phyloP scores from a whole-genome alignment of 2,329 filamentous ascomycete species.

The Endoconidiophora polonica region DNA sequence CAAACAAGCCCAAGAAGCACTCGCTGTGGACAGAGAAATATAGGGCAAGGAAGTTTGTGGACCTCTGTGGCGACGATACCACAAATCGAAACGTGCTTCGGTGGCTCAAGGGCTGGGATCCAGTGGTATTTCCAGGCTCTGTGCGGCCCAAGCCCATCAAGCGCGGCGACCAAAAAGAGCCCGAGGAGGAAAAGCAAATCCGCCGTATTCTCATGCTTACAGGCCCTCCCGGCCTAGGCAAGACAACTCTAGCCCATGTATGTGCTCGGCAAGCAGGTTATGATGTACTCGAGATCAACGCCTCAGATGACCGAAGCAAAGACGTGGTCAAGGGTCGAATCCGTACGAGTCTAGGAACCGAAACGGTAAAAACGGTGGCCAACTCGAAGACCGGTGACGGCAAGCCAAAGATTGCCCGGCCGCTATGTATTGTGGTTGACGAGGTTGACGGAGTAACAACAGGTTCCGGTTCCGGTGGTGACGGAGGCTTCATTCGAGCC shows the following conservation, averaged over 20 bases:
- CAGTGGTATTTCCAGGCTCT: slow-evolving; percentile 72
- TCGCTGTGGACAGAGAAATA: slow-evolving; percentile 96
- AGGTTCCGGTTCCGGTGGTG: slow-evolving; percentile 59
- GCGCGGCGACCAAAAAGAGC: slow-evolving; percentile 25
- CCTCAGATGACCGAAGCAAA: slow-evolving; percentile 81
- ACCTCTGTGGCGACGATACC: slow-evolving; percentile 84
- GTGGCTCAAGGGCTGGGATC: slow-evolving; percentile 92
- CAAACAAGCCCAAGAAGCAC: slow-evolving; percentile 30
- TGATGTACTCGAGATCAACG: slow-evolving; percentile 93
- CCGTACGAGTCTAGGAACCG: slow-evolving; percentile 78
- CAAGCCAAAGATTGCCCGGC: slow-evolving; percentile 46
- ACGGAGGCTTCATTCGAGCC: slow-evolving; percentile 90
- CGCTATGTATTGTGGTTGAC: slow-evolving; percentile 86
- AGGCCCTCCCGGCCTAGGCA: slow-evolving; percentile 82
- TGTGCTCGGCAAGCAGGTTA: slow-evolving; percentile 92
- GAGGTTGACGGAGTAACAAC: slow-evolving; percentile 90
- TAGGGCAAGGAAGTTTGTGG: slow-evolving; percentile 76
- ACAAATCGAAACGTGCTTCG: slow-evolving; percentile 80
- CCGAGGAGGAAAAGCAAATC: slow-evolving; percentile 50
- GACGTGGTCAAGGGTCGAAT: slow-evolving; percentile 86
- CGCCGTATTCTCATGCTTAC: slow-evolving; percentile 80
- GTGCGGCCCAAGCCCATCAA: slow-evolving; percentile 36
- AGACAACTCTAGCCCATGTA: slow-evolving; percentile 91
- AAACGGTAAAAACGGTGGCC: slow-evolving; percentile 69
- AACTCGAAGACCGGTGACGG: slow-evolving; percentile 21